Evolutionary conservation across 768 basidiomycete genomes (phyloP).

Genomic region (Leccinum uliginosum): DNA sequence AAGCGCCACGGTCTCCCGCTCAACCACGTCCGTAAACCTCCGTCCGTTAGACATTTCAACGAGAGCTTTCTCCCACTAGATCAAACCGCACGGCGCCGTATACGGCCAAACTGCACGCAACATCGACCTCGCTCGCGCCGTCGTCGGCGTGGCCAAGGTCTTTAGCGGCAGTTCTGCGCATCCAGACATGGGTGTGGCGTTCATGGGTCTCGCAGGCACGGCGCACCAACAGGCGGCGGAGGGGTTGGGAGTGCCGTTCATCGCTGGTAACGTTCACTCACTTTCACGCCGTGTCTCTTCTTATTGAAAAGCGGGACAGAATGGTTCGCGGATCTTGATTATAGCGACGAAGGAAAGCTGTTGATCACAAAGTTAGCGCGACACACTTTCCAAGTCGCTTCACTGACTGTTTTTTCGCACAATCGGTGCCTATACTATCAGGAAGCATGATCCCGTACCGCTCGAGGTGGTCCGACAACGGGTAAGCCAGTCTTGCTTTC

Average conservation of each 20-base stretch:
- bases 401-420: not conserved
- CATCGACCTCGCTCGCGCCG: conserved; percentile 50
- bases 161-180: conserved; percentile 33
- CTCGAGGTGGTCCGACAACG: conserved; percentile 39
- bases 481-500: conserved; percentile 27
- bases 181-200: conserved; percentile 36
- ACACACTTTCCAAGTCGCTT: not conserved
- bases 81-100: conserved; percentile 59
- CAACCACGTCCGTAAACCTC: conserved; percentile 46
- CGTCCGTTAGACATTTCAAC: not conserved
- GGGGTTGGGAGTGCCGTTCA: conserved; percentile 54
- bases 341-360: conserved; percentile 51
- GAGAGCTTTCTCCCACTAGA: conserved; percentile 26
- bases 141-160: conserved; percentile 48
- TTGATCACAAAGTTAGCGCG: conserved; percentile 50
- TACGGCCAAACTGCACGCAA: conserved; percentile 59
- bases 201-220: conserved; percentile 62
- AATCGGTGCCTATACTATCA: conserved; percentile 24
- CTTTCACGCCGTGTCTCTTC: not conserved
- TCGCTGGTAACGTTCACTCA: conserved; percentile 42
- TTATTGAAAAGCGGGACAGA: conserved; percentile 31
- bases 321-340: conserved; percentile 67
- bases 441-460: conserved; percentile 48
- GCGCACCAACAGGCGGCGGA: conserved; percentile 54
- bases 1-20: conserved; percentile 46